Conservation (phyloP, 2,329 filamentous ascomycete species). For the Apiospora rasikravindrae region DNA sequence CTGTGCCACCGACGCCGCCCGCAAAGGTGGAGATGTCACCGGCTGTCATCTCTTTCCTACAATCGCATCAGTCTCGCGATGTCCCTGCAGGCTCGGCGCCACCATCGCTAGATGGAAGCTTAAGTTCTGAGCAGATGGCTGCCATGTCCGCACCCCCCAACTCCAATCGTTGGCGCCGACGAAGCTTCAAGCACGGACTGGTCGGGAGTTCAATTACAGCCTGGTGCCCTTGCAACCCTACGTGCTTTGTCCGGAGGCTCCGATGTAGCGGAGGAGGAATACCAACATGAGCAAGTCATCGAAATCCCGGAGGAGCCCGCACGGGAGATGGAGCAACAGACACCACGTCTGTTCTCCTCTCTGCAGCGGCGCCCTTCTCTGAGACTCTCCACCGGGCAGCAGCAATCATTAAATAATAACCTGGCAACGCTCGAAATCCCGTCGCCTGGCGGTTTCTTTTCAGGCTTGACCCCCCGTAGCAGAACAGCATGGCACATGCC, state of each 20-base stretch:
- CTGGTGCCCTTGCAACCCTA: slow-evolving; percentile 79
- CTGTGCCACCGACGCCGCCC: slow-evolving; percentile 68
- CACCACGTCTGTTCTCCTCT: slow-evolving; percentile 54
- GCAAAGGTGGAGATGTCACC: slow-evolving; percentile 77
- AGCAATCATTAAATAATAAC: slow-evolving; percentile 69
- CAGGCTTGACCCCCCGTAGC: slow-evolving; percentile 75
- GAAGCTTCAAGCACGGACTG: slow-evolving; percentile 66
- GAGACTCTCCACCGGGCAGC: slow-evolving; percentile 54
- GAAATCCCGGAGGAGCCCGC: slow-evolving; percentile 53
- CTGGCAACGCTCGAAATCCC: slow-evolving; percentile 86
- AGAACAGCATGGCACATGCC: slow-evolving; percentile 82
- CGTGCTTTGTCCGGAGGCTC: slow-evolving; percentile 70
- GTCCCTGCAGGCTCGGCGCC: slow-evolving; percentile 79
- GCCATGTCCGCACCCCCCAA: slow-evolving; percentile 85
- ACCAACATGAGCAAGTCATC: slow-evolving; percentile 60
- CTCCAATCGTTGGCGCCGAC: slow-evolving; percentile 70
- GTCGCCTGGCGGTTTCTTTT: slow-evolving; percentile 91
- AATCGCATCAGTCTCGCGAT: slow-evolving; percentile 63
- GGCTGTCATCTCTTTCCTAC: slow-evolving; percentile 74
- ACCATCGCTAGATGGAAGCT: slow-evolving; percentile 87
- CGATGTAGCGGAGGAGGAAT: slow-evolving; percentile 63
- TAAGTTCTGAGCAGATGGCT: slow-evolving; percentile 87
- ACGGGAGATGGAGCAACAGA: slow-evolving; percentile 59
- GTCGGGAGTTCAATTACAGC: slow-evolving; percentile 76
- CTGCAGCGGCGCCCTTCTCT: slow-evolving; percentile 39